Evolutionary conservation across 371 early-diverging fungal genomes (phyloP), one percentile per base, ranked within the genome.

Genomic region (Mortierella sp.): DNA sequence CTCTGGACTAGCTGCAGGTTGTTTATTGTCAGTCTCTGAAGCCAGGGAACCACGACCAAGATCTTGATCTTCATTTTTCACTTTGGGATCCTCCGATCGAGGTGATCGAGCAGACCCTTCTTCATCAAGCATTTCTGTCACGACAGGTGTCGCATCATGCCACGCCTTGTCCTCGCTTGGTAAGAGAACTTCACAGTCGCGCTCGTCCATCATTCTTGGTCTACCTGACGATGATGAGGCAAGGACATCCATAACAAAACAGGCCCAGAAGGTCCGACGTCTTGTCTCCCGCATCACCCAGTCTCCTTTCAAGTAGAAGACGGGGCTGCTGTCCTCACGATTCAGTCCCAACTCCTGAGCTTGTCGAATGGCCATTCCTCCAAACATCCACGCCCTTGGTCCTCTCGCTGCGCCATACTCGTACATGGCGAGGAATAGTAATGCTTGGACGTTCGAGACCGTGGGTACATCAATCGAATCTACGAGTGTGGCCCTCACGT

Each of bases 371-470:
- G 91, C 89, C 74, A 90, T 84, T 16, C 90, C 90, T 1, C 81
- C 73, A 72, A 86, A 89, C 85, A 86, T 87, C 90, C 90, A 91
- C 11, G 85, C 81, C 26, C 88, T 83, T 30, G 90, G 88, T 9
- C 88, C 89, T 60, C 88, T 64, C 7, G 86, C 87, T 62, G 87
- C 85, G 1, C 92, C 91, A 66, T 84, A 89, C 48, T 88, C 88
- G 75, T 89, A 88, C 62, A 90, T 61, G 21, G 81, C 59, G n/a
- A 91, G 62, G 23, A 90, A 66, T n/a, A 86, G 21, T 0, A 91
- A 58, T 0, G 85, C 88, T 66, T 89, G 88, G 0, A 86, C 84
- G 52, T 85, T 86, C 4, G 84, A 55, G 9, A 90, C 73, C 29
- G 82, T 74, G 11, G 91, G 89, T 14, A 80, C 70, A 66, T 91